Conservation (phyloP, 2,329 filamentous ascomycete species). For the Colletotrichum sp. region DNA sequence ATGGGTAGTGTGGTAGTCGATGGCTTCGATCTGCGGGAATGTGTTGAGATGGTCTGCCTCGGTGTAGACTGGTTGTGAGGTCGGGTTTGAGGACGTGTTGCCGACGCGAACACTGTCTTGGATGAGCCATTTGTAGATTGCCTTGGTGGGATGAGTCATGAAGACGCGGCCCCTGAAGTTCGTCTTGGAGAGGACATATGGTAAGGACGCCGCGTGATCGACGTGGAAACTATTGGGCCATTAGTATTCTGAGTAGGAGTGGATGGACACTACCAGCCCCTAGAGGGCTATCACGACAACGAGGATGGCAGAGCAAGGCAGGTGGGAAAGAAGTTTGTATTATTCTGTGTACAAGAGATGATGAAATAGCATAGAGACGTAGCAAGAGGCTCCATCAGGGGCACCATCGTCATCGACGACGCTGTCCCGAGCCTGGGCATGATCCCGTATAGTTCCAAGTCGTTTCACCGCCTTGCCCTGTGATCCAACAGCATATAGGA, state of each 20-base stretch:
- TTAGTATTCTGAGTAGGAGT: not conserved
- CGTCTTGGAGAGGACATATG: slow-evolving; percentile 96
- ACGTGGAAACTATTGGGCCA: slow-evolving; percentile 82
- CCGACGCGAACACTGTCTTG: slow-evolving; percentile 94
- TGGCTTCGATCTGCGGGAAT: slow-evolving; percentile 93
- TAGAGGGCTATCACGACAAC: slow-evolving; percentile 10
- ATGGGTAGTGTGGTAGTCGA: slow-evolving; percentile 97
- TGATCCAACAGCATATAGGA: slow-evolving; percentile 21
- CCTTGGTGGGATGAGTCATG: slow-evolving; percentile 99
- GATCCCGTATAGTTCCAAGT: slow-evolving; percentile 10
- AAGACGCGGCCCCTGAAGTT: slow-evolving; percentile 97
- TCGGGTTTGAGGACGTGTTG: slow-evolving; percentile 67
- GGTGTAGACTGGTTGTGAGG: slow-evolving; percentile 83
- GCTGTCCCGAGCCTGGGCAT: slow-evolving; percentile 5
- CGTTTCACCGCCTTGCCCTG: slow-evolving; percentile 28
- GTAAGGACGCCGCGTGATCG: slow-evolving; percentile 97
- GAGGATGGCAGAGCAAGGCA: slow-evolving; percentile 23
- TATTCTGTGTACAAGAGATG: slow-evolving; percentile 21
- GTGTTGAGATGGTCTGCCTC: slow-evolving; percentile 95
- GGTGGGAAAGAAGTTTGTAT: slow-evolving; percentile 23
- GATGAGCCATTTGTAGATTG: slow-evolving; percentile 99
- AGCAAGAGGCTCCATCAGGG: slow-evolving; percentile 19
- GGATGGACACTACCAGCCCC: not conserved
- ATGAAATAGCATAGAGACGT: slow-evolving; percentile 18
- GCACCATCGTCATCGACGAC: not conserved